Base-by-base conservation (phyloP, 1,284 basidiomycete species). In the Omphalotus olearius region DNA sequence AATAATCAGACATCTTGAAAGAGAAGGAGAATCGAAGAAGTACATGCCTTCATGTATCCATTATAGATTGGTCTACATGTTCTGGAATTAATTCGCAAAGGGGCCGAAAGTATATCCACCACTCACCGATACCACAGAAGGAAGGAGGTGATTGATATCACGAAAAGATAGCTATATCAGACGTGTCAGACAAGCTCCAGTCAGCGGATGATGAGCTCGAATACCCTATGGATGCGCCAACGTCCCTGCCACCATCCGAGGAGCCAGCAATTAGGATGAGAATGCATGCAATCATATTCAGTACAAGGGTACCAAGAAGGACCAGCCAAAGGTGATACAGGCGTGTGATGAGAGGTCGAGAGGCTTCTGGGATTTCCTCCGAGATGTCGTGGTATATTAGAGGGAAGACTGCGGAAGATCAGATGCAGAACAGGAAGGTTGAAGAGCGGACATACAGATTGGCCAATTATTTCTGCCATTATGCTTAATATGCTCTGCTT, bases 261-360 rank as follows among this genome's bases (percentile, higher is more conserved):
- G 82, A 79, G 51, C 92, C 93, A 16, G 85, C 76, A 46, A 91
- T 72, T 56, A 98, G 79, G 59, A 98, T 74, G 63, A 93, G 83
- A 62, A 98, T 86, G 66, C 91, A 95, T 11, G 90, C 91, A 44
- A 98, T 75, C 73, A 98, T 80, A 73, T 99, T 99, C 66, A 98
- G 62, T 60, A 93, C 66, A 30, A 99, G 75, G 1, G 93, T 93
- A 17, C 68, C 79, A 11, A 85, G 61, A 23, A 95, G 83, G 54
- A 90, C 82, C 38, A 93, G 83, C 92, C 93, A 95, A 61, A 93
- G 78, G 62, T 88, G 84, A 67, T 91, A 96, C 54, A 99, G 69
- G 44, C 92, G 85, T 51, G 83, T 85, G 59, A 97, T 87, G 60
- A 94, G 79, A 3, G 83, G 78, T 57, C 84, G 85, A 51, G 85